These are phyloP conservation scores for Chondrus crispus DNA, from an alignment of 23 red algal species.

Conservation along the genomic window DNA sequence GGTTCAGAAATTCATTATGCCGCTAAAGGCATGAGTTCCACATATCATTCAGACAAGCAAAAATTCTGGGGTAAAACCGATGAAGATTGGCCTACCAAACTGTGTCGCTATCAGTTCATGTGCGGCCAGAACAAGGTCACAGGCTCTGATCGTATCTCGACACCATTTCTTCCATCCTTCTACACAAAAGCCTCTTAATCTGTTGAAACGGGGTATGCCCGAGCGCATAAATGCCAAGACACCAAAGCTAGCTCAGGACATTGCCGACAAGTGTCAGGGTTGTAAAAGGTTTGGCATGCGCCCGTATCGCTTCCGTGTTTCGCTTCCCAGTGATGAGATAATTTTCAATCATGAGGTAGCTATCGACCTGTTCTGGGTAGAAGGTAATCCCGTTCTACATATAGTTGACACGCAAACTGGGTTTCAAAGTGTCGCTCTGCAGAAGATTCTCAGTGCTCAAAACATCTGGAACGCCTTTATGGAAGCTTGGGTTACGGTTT, in stretches of 20 bases:
- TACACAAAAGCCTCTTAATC: background rate
- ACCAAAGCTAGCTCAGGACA: background rate
- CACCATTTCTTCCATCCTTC: background rate
- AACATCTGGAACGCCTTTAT: constrained; percentile 8
- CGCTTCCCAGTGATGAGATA: background rate
- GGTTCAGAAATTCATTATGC: too few relatives aligned
- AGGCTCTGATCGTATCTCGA: too few relatives aligned
- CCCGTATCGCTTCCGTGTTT: background rate
- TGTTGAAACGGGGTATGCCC: background rate
- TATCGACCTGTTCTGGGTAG: constrained; percentile 25
- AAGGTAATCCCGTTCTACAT: constrained; percentile 13
- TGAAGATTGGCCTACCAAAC: too few relatives aligned
- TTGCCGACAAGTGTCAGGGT: background rate
- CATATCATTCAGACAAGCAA: too few relatives aligned
- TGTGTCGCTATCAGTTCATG: too few relatives aligned
- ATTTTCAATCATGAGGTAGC: constrained; percentile 5
- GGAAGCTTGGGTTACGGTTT: background rate
- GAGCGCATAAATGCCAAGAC: background rate
- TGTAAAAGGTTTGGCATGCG: background rate
- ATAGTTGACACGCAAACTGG: background rate
- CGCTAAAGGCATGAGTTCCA: too few relatives aligned
- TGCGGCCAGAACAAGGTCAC: too few relatives aligned
- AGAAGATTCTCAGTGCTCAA: background rate
- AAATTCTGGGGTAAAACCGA: too few relatives aligned
- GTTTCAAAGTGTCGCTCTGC: background rate